Percentiles rank a stretch among this genome's conserved stretches.
phyloP scores from a whole-genome alignment of 768 basidiomycete genomes.

The Leucogyrophana mollusca region DNA sequence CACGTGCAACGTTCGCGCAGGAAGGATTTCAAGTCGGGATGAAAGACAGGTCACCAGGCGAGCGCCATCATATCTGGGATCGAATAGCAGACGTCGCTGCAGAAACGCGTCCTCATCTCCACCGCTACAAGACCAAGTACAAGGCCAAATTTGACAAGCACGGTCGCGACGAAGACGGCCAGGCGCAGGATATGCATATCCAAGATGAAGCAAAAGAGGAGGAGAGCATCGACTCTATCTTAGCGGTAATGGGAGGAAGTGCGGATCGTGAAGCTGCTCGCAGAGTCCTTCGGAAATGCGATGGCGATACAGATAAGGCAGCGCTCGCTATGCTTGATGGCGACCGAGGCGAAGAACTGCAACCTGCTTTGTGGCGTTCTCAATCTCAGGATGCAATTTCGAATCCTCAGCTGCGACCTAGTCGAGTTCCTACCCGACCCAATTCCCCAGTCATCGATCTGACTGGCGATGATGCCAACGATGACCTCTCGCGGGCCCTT shows the following conservation, averaged over 20 bases:
- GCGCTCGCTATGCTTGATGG: constrained; percentile 54
- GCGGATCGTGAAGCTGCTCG: constrained; percentile 47
- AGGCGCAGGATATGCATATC: constrained; percentile 14
- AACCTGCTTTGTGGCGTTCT: constrained; percentile 8
- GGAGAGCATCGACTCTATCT: constrained; percentile 31
- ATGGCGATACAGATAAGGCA: constrained; percentile 56
- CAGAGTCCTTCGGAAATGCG: constrained; percentile 58
- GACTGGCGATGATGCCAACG: constrained; percentile 55
- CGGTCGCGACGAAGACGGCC: no score
- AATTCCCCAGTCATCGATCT: constrained; percentile 52
- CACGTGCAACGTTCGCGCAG: no score
- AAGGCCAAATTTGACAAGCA: no score
- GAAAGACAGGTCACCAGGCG: no score
- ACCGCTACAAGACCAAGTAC: no score
- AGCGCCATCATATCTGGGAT: no score
- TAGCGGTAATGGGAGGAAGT: constrained; percentile 37
- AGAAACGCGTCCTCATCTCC: no score
- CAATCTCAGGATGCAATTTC: constrained; percentile 13
- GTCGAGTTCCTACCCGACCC: constrained; percentile 15
- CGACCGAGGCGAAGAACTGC: constrained; percentile 38
- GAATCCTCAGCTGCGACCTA: constrained; percentile 3
- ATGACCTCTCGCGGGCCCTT: constrained; percentile 48
- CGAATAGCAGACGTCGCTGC: no score
- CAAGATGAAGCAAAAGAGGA: constrained; percentile 28
- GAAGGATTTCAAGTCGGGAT: no score